Base-by-base conservation (phyloP, 202 grass and related monocot species). In the Alloteropsis angusta region DNA sequence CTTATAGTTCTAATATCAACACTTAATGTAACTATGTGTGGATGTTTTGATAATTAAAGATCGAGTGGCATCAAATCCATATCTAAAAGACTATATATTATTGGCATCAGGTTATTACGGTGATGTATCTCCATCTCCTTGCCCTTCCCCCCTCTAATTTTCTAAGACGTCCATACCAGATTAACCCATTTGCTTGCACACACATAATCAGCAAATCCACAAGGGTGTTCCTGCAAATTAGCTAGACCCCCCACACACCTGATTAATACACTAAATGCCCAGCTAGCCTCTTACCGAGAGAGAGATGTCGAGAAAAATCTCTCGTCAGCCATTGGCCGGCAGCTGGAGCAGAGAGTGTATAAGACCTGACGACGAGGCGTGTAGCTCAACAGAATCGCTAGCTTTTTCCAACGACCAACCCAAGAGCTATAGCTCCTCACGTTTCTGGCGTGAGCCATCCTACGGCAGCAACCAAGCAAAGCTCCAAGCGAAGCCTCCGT, bases 371-470 rank as follows among this genome's bases (percentile, higher is more conserved):
- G 50, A 30, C 3, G 28, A 43, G 18, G 36, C 4, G 71, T 74
- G 19, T 26, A 30, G 37, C 36, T 68, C 64, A 58, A 69, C 77
- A 45, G 77, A 70, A 62, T 35, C 77, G 28, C 12, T 71, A 13
- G 46, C 80, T 75, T 83, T 75, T 46, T 60, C 60, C 80, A 57
- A 45, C 60, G 30, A 66, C 71, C 50, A 30, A 30, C 28, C 28
- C 28, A 58, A 55, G n/a, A 54, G 23, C 9, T 6, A 16, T 17
- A 10, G 22, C 46, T 54, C 58, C n/a, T 65, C 80, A 66, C 70
- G 80, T 65, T 16, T 56, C 22, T 22, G 9, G 47, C 59, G 59
- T 55, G 69, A 32, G 25, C 30, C 8, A 14, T 16, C 48, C 47
- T 21, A 73, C 70, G n/a, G 36, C 60, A 64, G 35, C 70, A 23